Evolutionary conservation across 768 basidiomycete species (phyloP).

Genomic region (Pleurotus cornucopiae): DNA sequence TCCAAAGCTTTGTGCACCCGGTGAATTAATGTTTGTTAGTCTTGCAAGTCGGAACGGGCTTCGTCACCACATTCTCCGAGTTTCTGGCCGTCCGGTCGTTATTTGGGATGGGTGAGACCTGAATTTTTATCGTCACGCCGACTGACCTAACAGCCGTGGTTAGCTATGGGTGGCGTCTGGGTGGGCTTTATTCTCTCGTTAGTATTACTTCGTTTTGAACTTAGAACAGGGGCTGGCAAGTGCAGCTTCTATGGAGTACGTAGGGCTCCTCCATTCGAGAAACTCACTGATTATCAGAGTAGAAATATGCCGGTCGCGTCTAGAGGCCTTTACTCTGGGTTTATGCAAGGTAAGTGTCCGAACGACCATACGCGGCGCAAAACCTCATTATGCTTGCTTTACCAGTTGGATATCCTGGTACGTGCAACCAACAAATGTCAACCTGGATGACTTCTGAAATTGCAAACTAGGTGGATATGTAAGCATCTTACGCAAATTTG

Average conservation of each 20-base stretch:
- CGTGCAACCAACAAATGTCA: too few species aligned
- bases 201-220: too few species aligned
- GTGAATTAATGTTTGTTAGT: slow-evolving; percentile 28
- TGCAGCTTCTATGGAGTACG: slow-evolving; percentile 15
- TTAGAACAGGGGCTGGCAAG: slow-evolving; percentile 12
- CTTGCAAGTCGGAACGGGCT: slow-evolving; percentile 57
- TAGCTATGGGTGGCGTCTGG: slow-evolving; percentile 16
- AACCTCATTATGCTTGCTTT: not conserved
- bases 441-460: too few species aligned
- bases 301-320: slow-evolving; percentile 14
- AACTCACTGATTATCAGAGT: not conserved
- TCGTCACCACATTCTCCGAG: slow-evolving; percentile 47
- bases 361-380: not conserved
- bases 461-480: slow-evolving; percentile 8
- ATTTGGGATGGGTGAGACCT: slow-evolving; percentile 40
- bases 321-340: slow-evolving; percentile 13
- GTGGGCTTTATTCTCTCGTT: not conserved
- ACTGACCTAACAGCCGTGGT: not conserved
- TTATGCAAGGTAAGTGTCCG: slow-evolving; percentile 11
- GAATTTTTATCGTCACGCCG: not conserved
- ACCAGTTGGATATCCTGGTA: slow-evolving; percentile 2
- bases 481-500: not conserved
- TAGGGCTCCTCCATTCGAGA: too few species aligned
- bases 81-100: slow-evolving; percentile 62
- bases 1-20: not conserved